These are phyloP conservation scores for Exidia glandulosa DNA, from an alignment of 768 basidiomycete genomes.

Conservation along the genomic window DNA sequence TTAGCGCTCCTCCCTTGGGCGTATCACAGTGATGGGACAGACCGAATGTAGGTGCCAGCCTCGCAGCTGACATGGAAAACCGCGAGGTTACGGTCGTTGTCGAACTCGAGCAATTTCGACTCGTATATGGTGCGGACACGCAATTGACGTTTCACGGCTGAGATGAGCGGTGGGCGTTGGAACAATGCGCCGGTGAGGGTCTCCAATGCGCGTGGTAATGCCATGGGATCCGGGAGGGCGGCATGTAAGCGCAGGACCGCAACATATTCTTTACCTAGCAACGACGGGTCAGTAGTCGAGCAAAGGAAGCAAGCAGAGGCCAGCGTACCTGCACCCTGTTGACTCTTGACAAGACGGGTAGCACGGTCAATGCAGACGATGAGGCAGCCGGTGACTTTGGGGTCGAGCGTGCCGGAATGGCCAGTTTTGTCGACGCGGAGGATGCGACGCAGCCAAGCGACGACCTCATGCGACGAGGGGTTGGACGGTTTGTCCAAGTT, in stretches of 20 bases:
- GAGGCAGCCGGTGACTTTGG: constrained; percentile 96
- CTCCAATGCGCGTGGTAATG: constrained; percentile 87
- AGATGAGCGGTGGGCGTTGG: constrained; percentile 97
- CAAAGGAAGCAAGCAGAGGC: not conserved
- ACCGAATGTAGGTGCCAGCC: constrained; percentile 56
- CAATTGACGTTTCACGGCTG: constrained; percentile 95
- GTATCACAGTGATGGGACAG: not conserved
- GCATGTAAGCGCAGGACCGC: constrained; percentile 91
- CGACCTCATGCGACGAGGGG: constrained; percentile 98
- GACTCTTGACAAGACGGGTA: constrained; percentile 93
- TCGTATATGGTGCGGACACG: constrained; percentile 96
- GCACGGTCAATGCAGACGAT: constrained; percentile 99
- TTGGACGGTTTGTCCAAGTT: constrained; percentile 99
- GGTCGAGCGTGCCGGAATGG: constrained; percentile 96
- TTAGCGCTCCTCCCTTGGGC: not conserved
- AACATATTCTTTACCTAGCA: constrained; percentile 87
- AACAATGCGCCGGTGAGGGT: constrained; percentile 97
- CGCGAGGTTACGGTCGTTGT: constrained; percentile 90
- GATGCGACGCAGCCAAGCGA: constrained; percentile 97
- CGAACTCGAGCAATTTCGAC: constrained; percentile 91
- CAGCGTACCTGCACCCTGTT: constrained; percentile 85
- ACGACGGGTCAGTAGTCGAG: constrained; percentile 13
- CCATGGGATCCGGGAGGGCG: constrained; percentile 64
- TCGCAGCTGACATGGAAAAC: constrained; percentile 99
- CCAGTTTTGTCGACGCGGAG: constrained; percentile 96